Percentiles rank a stretch among this genome's conserved stretches.
Conservation (phyloP, 306 rosid genomes). For the Styphnolobium japonicum region DNA sequence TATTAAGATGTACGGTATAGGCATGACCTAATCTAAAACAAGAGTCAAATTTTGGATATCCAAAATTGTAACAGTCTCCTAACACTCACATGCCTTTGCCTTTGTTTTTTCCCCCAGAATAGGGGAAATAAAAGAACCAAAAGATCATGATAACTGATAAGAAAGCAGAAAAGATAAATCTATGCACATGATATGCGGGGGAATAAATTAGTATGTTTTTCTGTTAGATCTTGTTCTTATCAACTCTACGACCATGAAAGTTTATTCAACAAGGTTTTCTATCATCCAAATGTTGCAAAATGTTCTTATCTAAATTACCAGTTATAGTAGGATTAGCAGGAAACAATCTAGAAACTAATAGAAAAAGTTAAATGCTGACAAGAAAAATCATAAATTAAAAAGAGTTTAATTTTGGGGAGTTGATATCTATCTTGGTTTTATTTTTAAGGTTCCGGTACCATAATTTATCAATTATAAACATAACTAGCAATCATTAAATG, state of each 20-base stretch:
- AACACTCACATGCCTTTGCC: constrained; percentile 22
- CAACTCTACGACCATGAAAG: neutral
- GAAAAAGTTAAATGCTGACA: no score
- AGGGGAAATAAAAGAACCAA: neutral
- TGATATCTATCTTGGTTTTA: no score
- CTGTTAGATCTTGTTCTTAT: constrained; percentile 21
- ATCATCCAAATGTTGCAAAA: no score
- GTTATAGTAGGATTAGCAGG: no score
- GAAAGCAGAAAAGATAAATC: neutral
- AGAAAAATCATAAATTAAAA: no score
- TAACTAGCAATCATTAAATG: no score
- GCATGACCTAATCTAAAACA: neutral
- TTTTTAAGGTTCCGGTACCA: no score
- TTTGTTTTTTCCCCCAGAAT: neutral
- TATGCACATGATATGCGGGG: constrained; percentile 39
- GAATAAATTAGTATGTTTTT: constrained; percentile 26
- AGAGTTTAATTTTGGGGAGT: no score
- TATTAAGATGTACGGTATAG: neutral
- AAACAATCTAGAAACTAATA: no score
- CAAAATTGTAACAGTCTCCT: neutral
- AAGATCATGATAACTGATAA: neutral
- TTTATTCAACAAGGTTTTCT: neutral
- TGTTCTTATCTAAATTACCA: no score
- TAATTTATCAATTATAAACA: no score
- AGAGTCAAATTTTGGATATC: neutral